Conservation (phyloP, 805 yeast species). For the Saccharomycopsis vini region DNA sequence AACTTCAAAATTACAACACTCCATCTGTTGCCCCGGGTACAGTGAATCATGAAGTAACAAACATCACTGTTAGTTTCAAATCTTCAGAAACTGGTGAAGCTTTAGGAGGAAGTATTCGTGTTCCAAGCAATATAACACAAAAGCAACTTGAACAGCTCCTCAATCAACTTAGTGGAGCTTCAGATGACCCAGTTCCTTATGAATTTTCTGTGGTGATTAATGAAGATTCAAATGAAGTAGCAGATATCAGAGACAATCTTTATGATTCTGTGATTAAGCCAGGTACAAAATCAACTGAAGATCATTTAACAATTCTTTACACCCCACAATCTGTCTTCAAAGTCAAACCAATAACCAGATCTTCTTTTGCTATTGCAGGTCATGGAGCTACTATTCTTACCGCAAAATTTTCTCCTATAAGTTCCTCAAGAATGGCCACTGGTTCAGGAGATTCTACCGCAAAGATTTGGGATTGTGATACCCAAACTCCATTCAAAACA, state of each 20-base stretch:
- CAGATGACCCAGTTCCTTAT: slow-evolving; percentile 85
- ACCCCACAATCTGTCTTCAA: slow-evolving; percentile 94
- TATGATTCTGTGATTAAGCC: slow-evolving; percentile 81
- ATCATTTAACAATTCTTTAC: slow-evolving; percentile 78
- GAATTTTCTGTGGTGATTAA: slow-evolving; percentile 55
- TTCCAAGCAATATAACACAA: slow-evolving; percentile 82
- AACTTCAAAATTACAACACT: slow-evolving; percentile 53
- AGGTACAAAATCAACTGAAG: slow-evolving; percentile 83
- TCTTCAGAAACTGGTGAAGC: slow-evolving; percentile 89
- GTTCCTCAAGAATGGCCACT: slow-evolving; percentile 76
- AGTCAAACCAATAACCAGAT: slow-evolving; percentile 82
- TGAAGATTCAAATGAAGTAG: slow-evolving; percentile 33
- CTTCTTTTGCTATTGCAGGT: slow-evolving; percentile 88
- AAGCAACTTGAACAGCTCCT: slow-evolving; percentile 81
- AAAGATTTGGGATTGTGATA: slow-evolving; percentile 92
- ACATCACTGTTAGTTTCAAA: slow-evolving; percentile 80
- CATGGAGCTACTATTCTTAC: slow-evolving; percentile 92
- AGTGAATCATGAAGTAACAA: slow-evolving; percentile 52
- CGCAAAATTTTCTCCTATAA: slow-evolving; percentile 87
- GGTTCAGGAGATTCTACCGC: slow-evolving; percentile 98
- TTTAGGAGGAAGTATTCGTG: slow-evolving; percentile 77
- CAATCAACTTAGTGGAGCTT: slow-evolving; percentile 62
- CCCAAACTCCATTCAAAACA: slow-evolving; percentile 82
- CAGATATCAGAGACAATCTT: slow-evolving; percentile 71
- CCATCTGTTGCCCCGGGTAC: slow-evolving; percentile 41